Base-by-base conservation (phyloP, 495 filamentous ascomycete species). In the Penicillium alfredii region DNA sequence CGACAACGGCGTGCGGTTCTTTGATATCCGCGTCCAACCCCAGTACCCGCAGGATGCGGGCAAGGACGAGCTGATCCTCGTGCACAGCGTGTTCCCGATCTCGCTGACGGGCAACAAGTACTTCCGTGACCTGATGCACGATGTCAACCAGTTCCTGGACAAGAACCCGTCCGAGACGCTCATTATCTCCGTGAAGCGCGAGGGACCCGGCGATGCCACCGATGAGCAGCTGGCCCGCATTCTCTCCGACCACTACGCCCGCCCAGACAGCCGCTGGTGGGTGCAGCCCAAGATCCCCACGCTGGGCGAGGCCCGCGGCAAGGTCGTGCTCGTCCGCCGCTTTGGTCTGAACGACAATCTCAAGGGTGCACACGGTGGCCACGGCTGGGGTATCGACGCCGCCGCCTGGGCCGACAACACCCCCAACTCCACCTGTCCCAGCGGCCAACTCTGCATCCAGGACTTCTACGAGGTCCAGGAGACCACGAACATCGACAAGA, bases 401-500 rank as follows among this genome's bases (percentile, higher is more conserved):
- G 77, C 77, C 33, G 68, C 66, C 33, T 98, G 92, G 92, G 81
- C 80, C 2, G 84, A 97, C 58, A 98, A 98, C 58, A 88, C 84
- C 22, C 76, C 82, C 5, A 73, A 94, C 50, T 79, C 82, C 9
- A 69, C 64, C 8, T 82, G 82, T 28, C 76, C 80, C 8, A 80
- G 78, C 52, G 88, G 83, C 4, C 72, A 80, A 45, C 74, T 94
- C 17, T 80, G 87, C 35, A 81, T 98, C 23, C 92, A 98, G 65
- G 92, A 98, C 60, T 97, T 88, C 58, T 97, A 90, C 69, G 90
- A 94, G 51, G 81, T 98, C 11, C 60, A 81, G 24, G 77, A 88
- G 52, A 77, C 72, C 5, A 61, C 73, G 39, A 84, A 82, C 40
- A 88, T 98, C 38, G 69, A 78, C 30, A 76, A 78, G 58, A 98